phyloP scores from a whole-genome alignment of 2,329 filamentous ascomycete genomes.

The Neopestalotiopsis clavispora region DNA sequence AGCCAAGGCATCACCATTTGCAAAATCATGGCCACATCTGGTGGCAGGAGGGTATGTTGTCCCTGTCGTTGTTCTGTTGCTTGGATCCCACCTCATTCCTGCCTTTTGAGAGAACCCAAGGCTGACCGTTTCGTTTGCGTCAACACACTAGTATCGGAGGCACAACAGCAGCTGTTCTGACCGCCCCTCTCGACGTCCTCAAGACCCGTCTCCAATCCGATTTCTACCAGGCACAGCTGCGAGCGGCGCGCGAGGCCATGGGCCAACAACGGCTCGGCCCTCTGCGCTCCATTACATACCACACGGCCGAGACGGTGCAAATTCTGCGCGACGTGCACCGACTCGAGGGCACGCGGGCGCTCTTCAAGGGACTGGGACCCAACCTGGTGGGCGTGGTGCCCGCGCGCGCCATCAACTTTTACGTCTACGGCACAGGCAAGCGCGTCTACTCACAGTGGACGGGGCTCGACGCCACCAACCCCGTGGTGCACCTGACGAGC shows the following conservation, averaged over 20 bases:
- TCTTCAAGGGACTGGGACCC: constrained; percentile 92
- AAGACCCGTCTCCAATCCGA: constrained; percentile 94
- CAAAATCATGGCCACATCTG: constrained; percentile 90
- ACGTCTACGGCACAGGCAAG: constrained; percentile 91
- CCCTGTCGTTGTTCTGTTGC: constrained; percentile 21
- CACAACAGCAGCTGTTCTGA: constrained; percentile 91
- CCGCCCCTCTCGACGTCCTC: constrained; percentile 89
- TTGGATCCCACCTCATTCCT: not conserved
- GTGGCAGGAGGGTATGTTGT: constrained; percentile 80
- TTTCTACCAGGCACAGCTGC: constrained; percentile 87
- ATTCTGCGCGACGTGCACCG: constrained; percentile 83
- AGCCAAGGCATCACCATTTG: constrained; percentile 54
- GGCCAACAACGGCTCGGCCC: constrained; percentile 65
- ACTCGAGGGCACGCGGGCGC: constrained; percentile 80
- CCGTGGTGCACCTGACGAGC: constrained; percentile 78
- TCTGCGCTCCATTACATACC: constrained; percentile 68
- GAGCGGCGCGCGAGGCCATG: constrained; percentile 67
- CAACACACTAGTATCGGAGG: constrained; percentile 66
- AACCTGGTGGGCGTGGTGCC: constrained; percentile 91
- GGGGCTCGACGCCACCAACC: constrained; percentile 71
- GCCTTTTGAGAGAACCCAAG: not conserved
- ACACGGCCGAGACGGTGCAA: constrained; percentile 84
- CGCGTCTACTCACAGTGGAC: constrained; percentile 76
- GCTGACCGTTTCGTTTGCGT: not conserved
- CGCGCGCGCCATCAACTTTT: constrained; percentile 91